Evolutionary conservation across 805 yeast species (phyloP).

Genomic region (Sungouiella thailandica): DNA sequence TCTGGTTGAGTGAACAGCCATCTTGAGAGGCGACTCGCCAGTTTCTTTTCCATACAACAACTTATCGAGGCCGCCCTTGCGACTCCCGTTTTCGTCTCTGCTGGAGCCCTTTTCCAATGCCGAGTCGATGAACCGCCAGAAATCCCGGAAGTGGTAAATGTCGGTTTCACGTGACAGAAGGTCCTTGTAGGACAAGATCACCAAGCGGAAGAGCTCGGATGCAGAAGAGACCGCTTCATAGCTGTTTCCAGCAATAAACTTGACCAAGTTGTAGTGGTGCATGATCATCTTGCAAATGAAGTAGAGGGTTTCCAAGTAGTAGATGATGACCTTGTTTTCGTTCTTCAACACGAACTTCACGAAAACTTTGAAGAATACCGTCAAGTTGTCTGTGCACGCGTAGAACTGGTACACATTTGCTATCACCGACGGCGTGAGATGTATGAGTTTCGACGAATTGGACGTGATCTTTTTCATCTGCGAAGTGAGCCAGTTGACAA

Average conservation of each 20-base stretch:
- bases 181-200: conserved; percentile 31
- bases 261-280: conserved; percentile 19
- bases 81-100: neutral
- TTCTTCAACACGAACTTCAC: conserved; percentile 31
- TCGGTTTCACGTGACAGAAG: conserved; percentile 29
- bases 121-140: conserved; percentile 33
- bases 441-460: conserved; percentile 32
- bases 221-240: conserved; percentile 24
- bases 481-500: conserved; percentile 46
- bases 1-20: conserved; percentile 17
- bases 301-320: conserved; percentile 38
- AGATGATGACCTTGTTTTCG: conserved; percentile 36
- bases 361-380: conserved; percentile 36
- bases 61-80: conserved; percentile 3
- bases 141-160: conserved; percentile 23
- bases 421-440: conserved; percentile 27
- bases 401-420: conserved; percentile 30
- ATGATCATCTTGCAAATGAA: conserved; percentile 26
- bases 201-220: conserved; percentile 31
- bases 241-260: conserved; percentile 26
- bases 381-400: conserved; percentile 34
- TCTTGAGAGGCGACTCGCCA: conserved; percentile 33
- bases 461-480: conserved; percentile 33
- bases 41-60: conserved; percentile 20
- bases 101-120: conserved; percentile 18